Evolutionary conservation across 805 yeast species (phyloP), one percentile per base, ranked within the genome.

Genomic region (Myxozyma geophila): DNA sequence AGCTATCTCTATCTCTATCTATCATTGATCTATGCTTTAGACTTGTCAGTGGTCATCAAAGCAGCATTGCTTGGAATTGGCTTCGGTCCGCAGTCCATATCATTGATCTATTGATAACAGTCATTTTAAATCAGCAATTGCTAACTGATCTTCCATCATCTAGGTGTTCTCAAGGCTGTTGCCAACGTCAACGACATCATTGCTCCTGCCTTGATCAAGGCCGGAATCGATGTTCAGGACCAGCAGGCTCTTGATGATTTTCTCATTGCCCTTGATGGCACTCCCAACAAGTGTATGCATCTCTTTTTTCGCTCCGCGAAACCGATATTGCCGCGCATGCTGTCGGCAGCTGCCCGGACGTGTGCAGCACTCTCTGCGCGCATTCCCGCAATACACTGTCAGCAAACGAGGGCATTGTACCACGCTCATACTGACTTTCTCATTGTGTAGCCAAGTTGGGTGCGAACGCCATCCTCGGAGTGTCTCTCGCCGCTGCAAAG

Each of bases 381-480:
- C 49, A 41, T 7, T 15, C 48, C 10, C 39, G 54, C 21, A 9
- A 8, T 10, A 5, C 28, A 51, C 37, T 23, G 51, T 39, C 36
- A 54, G 50, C 58, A 15, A 10, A 6, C 46, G 51, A 36, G 52
- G 56, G 59, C 15, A 40, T 60, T 43, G 56, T 60, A 58, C 58
- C 19, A 7, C n/a, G 44, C 23, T 56, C 36, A 37, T 12, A 21
- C 60, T 43, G 48, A 53, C 52, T 13, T 33, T 12, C 21, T 53
- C 17, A n/a, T 2, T 9, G 17, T 23, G 37, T 48, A 64, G 69
- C 70, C 78, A 93, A 92, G 85, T 85, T 93, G 76, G 99, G 99
- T 82, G 99, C 99, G 75, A 93, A 93, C 81, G 98, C 99, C 79
- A 87, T 93, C 79, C 87, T 93, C 74, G 99, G 99, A 86, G 98